These are phyloP conservation scores for Solanum lycopersicoides DNA, from an alignment of 257 asterid genomes.

Conservation along the genomic window DNA sequence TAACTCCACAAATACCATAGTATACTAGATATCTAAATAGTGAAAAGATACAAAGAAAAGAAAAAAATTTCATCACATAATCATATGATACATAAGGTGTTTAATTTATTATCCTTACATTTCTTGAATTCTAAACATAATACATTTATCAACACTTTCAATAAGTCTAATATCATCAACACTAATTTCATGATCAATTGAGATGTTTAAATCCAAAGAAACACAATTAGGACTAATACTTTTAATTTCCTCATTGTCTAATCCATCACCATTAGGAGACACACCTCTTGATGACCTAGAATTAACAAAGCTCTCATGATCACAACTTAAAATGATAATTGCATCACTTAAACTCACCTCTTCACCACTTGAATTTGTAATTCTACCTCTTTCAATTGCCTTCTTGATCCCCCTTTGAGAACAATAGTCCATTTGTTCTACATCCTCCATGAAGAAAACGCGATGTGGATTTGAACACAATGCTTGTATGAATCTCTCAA, in stretches of 20 bases:
- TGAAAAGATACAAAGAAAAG: neutral
- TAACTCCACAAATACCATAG: neutral
- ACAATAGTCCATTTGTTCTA: constrained; percentile 39
- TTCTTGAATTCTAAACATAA: constrained; percentile 24
- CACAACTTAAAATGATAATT: constrained; percentile 43
- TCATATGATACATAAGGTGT: neutral
- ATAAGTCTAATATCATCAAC: constrained; percentile 38
- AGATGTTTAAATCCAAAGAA: constrained; percentile 53
- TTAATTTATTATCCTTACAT: neutral
- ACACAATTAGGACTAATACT: constrained; percentile 4
- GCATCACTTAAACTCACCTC: constrained; percentile 61
- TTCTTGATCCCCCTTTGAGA: constrained; percentile 34
- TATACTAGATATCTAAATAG: neutral
- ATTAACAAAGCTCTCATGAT: constrained; percentile 27
- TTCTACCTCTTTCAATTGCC: constrained; percentile 52
- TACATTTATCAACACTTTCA: constrained; percentile 50
- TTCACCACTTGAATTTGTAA: constrained; percentile 26
- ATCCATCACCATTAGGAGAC: constrained; percentile 19
- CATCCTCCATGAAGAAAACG: constrained; percentile 56
- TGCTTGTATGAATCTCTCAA: constrained; percentile 34
- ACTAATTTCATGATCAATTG: constrained; percentile 3
- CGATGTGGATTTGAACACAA: constrained; percentile 47
- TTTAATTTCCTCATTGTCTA: neutral
- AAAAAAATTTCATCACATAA: neutral
- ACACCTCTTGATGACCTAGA: constrained; percentile 36